Conservation (phyloP, 2,329 filamentous ascomycete genomes). For the Microsporum audouinii region DNA sequence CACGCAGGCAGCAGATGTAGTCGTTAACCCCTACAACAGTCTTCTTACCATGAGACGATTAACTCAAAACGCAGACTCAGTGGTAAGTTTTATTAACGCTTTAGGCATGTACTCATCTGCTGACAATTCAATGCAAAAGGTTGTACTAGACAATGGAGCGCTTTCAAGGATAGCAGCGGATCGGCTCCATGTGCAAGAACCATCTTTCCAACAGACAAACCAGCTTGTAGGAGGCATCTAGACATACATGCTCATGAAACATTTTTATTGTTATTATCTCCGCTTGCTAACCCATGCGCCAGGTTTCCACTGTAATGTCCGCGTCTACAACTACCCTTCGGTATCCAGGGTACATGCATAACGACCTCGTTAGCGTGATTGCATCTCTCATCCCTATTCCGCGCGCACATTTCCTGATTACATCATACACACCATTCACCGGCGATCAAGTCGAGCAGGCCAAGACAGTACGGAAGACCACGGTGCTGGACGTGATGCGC, state of each 20-base stretch:
- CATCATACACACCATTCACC: constrained; percentile 94
- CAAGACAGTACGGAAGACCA: constrained; percentile 96
- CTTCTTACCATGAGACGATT: constrained; percentile 79
- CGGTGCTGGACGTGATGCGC: constrained; percentile 94
- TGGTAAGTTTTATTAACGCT: constrained; percentile 42
- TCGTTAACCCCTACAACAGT: constrained; percentile 98
- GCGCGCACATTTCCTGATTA: constrained; percentile 96
- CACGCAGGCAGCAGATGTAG: constrained; percentile 78
- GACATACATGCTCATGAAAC: background rate
- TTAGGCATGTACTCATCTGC: constrained; percentile 5
- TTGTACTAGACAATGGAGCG: constrained; percentile 92
- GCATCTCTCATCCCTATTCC: constrained; percentile 93
- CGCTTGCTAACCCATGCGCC: constrained; percentile 9
- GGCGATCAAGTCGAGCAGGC: constrained; percentile 92
- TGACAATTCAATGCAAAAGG: constrained; percentile 27
- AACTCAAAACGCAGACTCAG: constrained; percentile 92
- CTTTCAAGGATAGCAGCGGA: constrained; percentile 89
- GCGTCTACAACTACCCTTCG: constrained; percentile 91
- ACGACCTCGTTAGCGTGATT: constrained; percentile 92
- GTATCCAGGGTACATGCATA: constrained; percentile 99
- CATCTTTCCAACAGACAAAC: constrained; percentile 94
- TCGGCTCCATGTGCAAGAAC: constrained; percentile 84
- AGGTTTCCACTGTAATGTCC: constrained; percentile 95
- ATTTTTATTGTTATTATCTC: background rate
- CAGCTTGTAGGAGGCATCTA: constrained; percentile 56